phyloP scores from a whole-genome alignment of 140 eudicot genomes.

The Anethum foeniculum region DNA sequence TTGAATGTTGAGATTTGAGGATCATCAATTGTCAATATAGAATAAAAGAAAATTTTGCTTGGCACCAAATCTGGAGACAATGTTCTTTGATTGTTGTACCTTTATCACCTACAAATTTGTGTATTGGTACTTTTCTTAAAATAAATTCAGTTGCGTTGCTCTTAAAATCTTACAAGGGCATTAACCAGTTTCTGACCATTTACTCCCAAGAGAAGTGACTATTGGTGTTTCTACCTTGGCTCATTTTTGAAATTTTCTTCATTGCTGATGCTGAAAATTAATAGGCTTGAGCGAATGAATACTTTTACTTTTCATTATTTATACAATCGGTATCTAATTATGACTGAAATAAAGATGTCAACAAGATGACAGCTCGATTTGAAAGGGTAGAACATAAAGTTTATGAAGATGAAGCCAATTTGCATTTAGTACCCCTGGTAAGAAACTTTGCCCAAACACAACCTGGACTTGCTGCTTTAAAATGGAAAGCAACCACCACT shows the following conservation, averaged over 20 bases:
- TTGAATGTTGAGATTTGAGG: not conserved
- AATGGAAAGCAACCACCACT: not conserved
- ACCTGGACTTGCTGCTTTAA: no score
- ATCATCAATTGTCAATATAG: not conserved
- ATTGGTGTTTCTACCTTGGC: not conserved
- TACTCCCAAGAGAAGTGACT: not conserved
- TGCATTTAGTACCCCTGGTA: no score
- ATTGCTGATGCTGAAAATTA: no score
- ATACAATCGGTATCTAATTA: not conserved
- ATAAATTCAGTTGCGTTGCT: not conserved
- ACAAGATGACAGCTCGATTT: not conserved
- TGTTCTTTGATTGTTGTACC: no score
- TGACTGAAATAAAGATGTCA: not conserved
- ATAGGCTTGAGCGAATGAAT: no score
- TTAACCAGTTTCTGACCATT: no score
- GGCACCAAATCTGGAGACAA: not conserved
- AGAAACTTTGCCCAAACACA: no score
- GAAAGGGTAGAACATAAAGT: not conserved
- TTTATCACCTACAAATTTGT: no score
- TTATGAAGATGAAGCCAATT: not conserved
- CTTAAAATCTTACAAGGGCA: not conserved
- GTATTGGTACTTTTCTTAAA: not conserved
- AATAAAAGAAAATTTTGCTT: not conserved
- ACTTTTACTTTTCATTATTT: not conserved
- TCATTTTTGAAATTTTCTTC: not conserved